Base-by-base conservation (phyloP, 805 yeast species). In the Scheffersomyces ergatensis region DNA sequence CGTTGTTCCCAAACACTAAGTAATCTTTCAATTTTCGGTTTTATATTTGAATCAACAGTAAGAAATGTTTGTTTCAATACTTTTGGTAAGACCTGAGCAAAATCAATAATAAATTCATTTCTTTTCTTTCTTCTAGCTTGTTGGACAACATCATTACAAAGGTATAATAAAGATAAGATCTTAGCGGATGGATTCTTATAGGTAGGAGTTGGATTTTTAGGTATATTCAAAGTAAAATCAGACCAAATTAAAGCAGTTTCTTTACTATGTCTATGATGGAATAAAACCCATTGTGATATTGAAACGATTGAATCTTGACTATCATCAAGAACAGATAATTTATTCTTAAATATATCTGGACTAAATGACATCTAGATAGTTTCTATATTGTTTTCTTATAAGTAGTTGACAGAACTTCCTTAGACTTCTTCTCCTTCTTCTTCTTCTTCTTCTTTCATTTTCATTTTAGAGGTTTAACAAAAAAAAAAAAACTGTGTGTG, bases 71-170 rank as follows among this genome's bases (percentile, higher is more conserved):
- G 44, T 3, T 50, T 46, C 36, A 82, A 47, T 1, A 73, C 71
- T 1, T 43, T 38, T 1, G 80, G 78, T 32, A 82, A 54, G 3
- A 73, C 74, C 1, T 58, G 54, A 11, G 78, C 71, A 60, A 85
- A 88, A 2, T 79, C 82, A 7, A 60, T 63, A 3, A 83, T 60
- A 48, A 83, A 82, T 36, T 79, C 86, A 3, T 65, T 63, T 51
- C 76, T 79, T 44, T 76, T 71, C 50, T 80, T 78, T 25, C 83
- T 80, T 43, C 82, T 72, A 3, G 89, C 79, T 55, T 85, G 85
- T 60, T 88, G 96, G 1, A 87, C 83, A 17, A 88, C 82, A 49
- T 88, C 96, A 58, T 88, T 88, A 38, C 85, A 83, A 12, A 88
- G 65, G 53, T 88, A 88, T 18, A 88, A 69, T 41, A 84, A 61